These are phyloP conservation scores for Yamadazyma sp. DNA, from an alignment of 805 yeast species.

Conservation along the genomic window DNA sequence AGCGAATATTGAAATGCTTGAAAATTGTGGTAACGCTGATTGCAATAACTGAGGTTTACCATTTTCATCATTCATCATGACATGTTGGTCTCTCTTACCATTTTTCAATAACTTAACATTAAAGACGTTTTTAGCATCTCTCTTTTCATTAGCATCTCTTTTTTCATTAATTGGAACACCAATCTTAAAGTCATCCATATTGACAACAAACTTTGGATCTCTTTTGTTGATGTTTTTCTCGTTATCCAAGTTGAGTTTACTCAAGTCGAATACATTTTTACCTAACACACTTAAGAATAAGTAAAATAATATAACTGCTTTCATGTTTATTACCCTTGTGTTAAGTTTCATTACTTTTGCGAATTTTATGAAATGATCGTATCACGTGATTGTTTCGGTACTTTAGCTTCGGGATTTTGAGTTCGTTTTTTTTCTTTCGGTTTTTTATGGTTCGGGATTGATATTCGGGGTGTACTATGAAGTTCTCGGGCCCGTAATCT, in stretches of 20 bases:
- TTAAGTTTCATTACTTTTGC: too few relatives aligned
- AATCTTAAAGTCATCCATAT: constrained; percentile 6
- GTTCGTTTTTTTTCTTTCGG: too few relatives aligned
- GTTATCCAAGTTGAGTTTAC: constrained; percentile 4
- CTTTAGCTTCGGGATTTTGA: too few relatives aligned
- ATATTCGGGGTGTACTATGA: too few relatives aligned
- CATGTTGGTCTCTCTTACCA: constrained; percentile 12
- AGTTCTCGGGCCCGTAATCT: too few relatives aligned
- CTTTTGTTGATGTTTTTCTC: constrained; percentile 6
- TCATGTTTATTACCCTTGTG: too few relatives aligned
- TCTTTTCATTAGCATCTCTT: constrained; percentile 18
- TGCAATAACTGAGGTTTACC: constrained; percentile 23
- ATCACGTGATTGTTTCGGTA: too few relatives aligned
- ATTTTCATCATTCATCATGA: constrained; percentile 10
- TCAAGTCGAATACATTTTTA: constrained; percentile 15
- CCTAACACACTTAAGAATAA: too few relatives aligned
- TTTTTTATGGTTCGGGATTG: too few relatives aligned
- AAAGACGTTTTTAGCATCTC: constrained; percentile 1
- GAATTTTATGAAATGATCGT: too few relatives aligned
- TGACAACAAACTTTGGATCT: constrained; percentile 8
- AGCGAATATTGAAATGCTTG: constrained; percentile 56
- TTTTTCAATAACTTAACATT: background rate
- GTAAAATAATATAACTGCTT: too few relatives aligned
- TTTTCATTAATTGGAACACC: constrained; percentile 6
- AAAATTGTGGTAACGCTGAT: constrained; percentile 33